Conservation (phyloP, 2,329 filamentous ascomycete genomes). For the Coleophoma cylindrospora region DNA sequence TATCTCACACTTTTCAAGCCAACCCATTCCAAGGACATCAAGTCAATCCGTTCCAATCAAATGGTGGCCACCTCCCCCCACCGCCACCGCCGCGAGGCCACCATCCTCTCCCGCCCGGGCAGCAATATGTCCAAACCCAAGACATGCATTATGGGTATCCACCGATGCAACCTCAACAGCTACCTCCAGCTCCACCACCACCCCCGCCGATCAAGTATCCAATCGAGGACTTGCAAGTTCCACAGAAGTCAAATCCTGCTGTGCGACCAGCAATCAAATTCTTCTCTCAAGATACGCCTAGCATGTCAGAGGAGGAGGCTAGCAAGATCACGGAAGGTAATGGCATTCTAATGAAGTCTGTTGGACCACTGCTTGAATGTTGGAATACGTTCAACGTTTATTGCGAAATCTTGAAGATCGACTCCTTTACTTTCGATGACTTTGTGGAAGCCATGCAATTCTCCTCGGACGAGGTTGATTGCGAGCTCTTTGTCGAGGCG, state of each 20-base stretch:
- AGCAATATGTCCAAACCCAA: conserved; percentile 31
- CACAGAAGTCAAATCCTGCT: conserved; percentile 54
- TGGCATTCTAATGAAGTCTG: conserved; percentile 73
- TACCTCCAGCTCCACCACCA: conserved; percentile 52
- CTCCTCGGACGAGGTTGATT: conserved; percentile 66
- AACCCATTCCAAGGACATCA: conserved; percentile 1
- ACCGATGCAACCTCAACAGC: conserved; percentile 33
- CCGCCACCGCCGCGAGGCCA: not conserved
- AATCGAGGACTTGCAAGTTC: conserved; percentile 86
- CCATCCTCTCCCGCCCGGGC: conserved; percentile 11
- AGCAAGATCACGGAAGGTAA: conserved; percentile 42
- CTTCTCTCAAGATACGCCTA: conserved; percentile 61
- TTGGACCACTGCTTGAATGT: conserved; percentile 81
- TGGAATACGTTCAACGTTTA: conserved; percentile 99
- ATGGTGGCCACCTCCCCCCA: not conserved
- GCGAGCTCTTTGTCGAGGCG: conserved; percentile 83
- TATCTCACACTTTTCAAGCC: conserved; percentile 26
- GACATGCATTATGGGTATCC: conserved; percentile 40
- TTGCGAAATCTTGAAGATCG: conserved; percentile 86
- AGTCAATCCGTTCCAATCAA: not conserved
- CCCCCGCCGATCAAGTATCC: conserved; percentile 86
- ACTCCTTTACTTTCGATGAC: conserved; percentile 97
- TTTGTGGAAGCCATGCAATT: conserved; percentile 84
- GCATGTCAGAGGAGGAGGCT: conserved; percentile 28
- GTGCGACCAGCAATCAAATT: conserved; percentile 75